Base-by-base conservation (phyloP, 164 flowering plant species). In the Aristolochia fimbriata region DNA sequence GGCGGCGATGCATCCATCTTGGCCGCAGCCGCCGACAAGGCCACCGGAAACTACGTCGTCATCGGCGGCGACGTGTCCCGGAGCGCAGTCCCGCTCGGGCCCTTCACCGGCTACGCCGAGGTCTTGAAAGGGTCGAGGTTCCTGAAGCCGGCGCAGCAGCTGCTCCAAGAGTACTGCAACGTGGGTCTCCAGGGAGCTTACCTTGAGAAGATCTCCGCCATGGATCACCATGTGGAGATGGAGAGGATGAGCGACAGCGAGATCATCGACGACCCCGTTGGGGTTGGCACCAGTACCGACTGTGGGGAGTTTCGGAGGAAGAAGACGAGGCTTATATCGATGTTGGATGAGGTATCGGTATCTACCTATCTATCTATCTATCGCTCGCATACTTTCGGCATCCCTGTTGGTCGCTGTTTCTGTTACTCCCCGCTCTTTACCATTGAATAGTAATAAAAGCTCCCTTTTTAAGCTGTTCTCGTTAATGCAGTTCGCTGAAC, bases 81-180 rank as follows among this genome's bases (percentile, higher is more conserved):
- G 53, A 72, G 73, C 62, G 52, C 77, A 16, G 76, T 71, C 2
- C 92, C 93, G 21, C 74, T 88, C 1, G 94, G 96, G 6, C 94
- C 92, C 0, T 88, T 88, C 52, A 85, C 94, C 1, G 97, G 97
- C 8, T 91, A 86, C 55, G 82, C 96, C n/a, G 75, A 84, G 56
- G 75, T 91, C 31, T 52, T 91, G 66, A 85, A 76, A 67, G 77
- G 80, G 6, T 91, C 97, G 15, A 83, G 80, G 68, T 91, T 88
- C 62, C 68, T 91, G 76, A 80, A 74, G 70, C 97, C 97, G 16
- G 89, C 97, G 0, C 88, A 86, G 69, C 80, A 79, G 72, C 74
- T 91, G 64, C 71, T 91, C 47, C 87, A 91, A 47, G 90, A 86
- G 66, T 59, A 78, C 61, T 87, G 91, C 61, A 66, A 77, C 60